Percentiles rank a stretch among this genome's conserved stretches.
phyloP scores from a whole-genome alignment of 2,329 filamentous ascomycete genomes.

The Didymella keratinophila region DNA sequence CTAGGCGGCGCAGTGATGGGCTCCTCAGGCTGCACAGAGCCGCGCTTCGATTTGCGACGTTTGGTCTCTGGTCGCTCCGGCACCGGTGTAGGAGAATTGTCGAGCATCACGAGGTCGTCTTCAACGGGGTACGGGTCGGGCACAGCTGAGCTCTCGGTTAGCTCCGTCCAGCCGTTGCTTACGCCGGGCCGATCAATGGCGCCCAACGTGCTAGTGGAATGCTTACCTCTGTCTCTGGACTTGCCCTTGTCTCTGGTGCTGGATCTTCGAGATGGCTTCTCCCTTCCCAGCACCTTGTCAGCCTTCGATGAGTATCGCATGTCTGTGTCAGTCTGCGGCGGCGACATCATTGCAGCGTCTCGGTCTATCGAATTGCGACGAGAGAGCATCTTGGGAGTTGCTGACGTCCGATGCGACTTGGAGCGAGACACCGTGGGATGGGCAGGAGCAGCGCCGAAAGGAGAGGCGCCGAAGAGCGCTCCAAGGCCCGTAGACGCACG shows the following conservation, averaged over 20 bases:
- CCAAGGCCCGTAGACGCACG: slow-evolving; percentile 68
- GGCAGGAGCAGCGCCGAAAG: slow-evolving; percentile 49
- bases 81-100: slow-evolving; percentile 47
- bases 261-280: slow-evolving; percentile 54
- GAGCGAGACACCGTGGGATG: slow-evolving; percentile 64
- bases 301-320: slow-evolving; percentile 75
- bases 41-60: slow-evolving; percentile 53
- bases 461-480: slow-evolving; percentile 65
- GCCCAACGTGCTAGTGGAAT: slow-evolving; percentile 28
- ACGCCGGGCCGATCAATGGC: slow-evolving; percentile 34
- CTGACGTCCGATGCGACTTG: slow-evolving; percentile 71
- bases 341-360: slow-evolving; percentile 70
- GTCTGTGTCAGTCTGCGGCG: slow-evolving; percentile 71
- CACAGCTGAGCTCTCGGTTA: slow-evolving; percentile 48
- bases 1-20: slow-evolving; percentile 49
- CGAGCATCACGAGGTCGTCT: slow-evolving; percentile 65
- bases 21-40: slow-evolving; percentile 46
- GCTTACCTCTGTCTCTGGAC: slow-evolving; percentile 60
- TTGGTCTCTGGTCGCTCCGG: slow-evolving; percentile 46
- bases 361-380: slow-evolving; percentile 74
- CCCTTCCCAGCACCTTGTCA: slow-evolving; percentile 75
- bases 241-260: slow-evolving; percentile 55
- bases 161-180: slow-evolving; percentile 48
- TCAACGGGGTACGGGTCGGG: slow-evolving; percentile 69
- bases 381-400: slow-evolving; percentile 65